A percentile compares a stretch with the other conserved stretches of the same genome.
These are phyloP conservation scores for Quercus berberidifolia DNA, from an alignment of 306 rosid genomes.

Conservation along the genomic window DNA sequence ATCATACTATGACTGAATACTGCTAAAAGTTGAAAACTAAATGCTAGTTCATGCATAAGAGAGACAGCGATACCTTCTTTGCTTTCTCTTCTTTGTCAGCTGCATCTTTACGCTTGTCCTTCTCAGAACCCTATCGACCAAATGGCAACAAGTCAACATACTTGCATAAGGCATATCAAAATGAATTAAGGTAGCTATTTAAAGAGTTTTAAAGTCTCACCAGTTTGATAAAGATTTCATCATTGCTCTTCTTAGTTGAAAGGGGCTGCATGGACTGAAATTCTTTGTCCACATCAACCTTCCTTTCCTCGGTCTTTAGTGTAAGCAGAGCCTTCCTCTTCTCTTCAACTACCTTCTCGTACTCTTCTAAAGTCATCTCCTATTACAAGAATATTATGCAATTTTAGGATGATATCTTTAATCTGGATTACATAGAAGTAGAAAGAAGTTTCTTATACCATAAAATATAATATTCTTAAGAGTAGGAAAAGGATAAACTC, in stretches of 20 bases:
- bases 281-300: constrained; percentile 66
- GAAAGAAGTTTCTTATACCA: no score
- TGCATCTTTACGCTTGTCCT: constrained; percentile 84
- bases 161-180: not conserved
- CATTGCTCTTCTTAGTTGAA: constrained; percentile 68
- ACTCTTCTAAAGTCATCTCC: constrained; percentile 98
- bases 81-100: constrained; percentile 85
- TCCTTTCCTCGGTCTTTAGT: constrained; percentile 65
- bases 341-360: constrained; percentile 83
- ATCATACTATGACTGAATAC: not conserved
- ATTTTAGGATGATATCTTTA: not conserved
- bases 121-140: constrained; percentile 68
- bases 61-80: constrained; percentile 61
- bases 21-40: not conserved
- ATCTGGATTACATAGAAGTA: no score
- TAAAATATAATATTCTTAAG: no score
- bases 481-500: no score
- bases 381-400: constrained; percentile 9
- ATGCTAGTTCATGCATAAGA: not conserved
- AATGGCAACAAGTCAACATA: not conserved
- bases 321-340: constrained; percentile 73
- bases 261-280: constrained; percentile 80
- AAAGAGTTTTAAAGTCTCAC: constrained; percentile 24
- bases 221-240: constrained; percentile 79
- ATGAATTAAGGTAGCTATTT: not conserved